Percentiles rank a stretch among this genome's conserved stretches.
Evolutionary conservation across 1,284 basidiomycete species (phyloP).

Genomic region (Bondarzewia mesenterica): DNA sequence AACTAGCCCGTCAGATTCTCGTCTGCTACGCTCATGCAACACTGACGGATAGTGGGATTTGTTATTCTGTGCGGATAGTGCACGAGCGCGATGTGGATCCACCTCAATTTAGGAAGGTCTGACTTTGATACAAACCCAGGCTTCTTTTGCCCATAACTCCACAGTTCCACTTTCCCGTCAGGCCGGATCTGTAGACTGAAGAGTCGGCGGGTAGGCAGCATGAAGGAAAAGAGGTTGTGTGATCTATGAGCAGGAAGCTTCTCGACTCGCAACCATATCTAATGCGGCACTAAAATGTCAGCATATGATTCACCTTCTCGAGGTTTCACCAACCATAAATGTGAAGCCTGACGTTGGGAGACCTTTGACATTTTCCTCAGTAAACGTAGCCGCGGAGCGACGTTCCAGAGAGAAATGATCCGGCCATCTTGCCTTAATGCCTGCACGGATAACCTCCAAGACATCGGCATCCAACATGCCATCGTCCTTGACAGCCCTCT

Average conservation of each 20-base stretch:
- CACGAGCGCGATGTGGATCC: conserved; percentile 63
- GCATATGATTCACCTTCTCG: no score
- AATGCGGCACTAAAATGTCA: no score
- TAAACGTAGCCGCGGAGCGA: conserved; percentile 38
- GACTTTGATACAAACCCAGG: conserved; percentile 35
- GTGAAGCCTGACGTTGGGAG: conserved; percentile 57
- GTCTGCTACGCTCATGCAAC: not conserved
- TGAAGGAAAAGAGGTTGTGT: conserved; percentile 39
- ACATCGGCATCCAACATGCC: conserved; percentile 47
- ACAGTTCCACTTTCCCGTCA: conserved; percentile 49
- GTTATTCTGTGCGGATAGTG: conserved; percentile 50
- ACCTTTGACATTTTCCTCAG: conserved; percentile 34
- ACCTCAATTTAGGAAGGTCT: conserved; percentile 42
- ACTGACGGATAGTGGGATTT: conserved; percentile 55
- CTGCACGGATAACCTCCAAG: conserved; percentile 57
- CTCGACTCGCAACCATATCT: conserved; percentile 69
- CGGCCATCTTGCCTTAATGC: conserved; percentile 66
- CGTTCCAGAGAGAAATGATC: conserved; percentile 64
- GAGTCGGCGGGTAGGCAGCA: conserved; percentile 25
- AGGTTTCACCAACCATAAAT: conserved; percentile 39
- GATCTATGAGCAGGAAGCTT: conserved; percentile 34
- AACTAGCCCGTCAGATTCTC: no score
- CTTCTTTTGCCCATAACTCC: conserved; percentile 33
- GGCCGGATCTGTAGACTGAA: conserved; percentile 41
- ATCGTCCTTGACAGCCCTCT: conserved; percentile 36